These are phyloP conservation scores for Herpotrichia juniperi DNA, from an alignment of 2,329 filamentous ascomycete species.

Conservation along the genomic window DNA sequence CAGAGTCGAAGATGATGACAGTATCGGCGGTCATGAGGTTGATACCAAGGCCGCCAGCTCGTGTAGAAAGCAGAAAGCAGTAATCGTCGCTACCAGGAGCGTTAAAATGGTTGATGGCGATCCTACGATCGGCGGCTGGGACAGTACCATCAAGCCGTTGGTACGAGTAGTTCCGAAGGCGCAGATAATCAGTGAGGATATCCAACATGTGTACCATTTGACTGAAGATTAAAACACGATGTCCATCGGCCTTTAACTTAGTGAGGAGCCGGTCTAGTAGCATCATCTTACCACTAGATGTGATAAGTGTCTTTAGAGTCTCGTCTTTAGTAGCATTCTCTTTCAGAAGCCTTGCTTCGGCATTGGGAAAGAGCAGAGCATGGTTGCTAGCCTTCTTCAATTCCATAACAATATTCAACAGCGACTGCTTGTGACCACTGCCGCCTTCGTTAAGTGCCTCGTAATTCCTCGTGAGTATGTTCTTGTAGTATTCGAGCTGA, in stretches of 20 bases:
- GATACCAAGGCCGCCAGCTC: constrained; percentile 96
- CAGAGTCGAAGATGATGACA: constrained; percentile 95
- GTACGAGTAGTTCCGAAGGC: constrained; percentile 90
- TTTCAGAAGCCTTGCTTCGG: constrained; percentile 85
- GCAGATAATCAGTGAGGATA: constrained; percentile 92
- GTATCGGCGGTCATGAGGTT: constrained; percentile 99
- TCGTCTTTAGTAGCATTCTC: constrained; percentile 86
- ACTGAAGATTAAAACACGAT: constrained; percentile 97
- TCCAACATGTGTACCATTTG: constrained; percentile 99
- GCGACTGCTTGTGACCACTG: constrained; percentile 89
- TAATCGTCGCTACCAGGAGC: constrained; percentile 96
- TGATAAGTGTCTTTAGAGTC: constrained; percentile 88
- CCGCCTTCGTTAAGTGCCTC: constrained; percentile 89
- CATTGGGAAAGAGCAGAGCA: constrained; percentile 95
- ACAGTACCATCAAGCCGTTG: constrained; percentile 96
- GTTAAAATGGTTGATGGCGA: constrained; percentile 98
- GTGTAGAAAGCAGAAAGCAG: constrained; percentile 92
- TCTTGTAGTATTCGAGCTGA: constrained; percentile 98
- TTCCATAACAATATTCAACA: constrained; percentile 99
- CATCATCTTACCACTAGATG: constrained; percentile 99
- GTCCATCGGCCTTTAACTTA: constrained; percentile 90
- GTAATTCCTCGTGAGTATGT: constrained; percentile 96
- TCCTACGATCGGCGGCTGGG: constrained; percentile 81
- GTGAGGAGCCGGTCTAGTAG: constrained; percentile 91
- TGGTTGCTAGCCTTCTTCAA: constrained; percentile 99